Conservation (phyloP, 2,329 filamentous ascomycete genomes). For the Grosmannia huntii region DNA sequence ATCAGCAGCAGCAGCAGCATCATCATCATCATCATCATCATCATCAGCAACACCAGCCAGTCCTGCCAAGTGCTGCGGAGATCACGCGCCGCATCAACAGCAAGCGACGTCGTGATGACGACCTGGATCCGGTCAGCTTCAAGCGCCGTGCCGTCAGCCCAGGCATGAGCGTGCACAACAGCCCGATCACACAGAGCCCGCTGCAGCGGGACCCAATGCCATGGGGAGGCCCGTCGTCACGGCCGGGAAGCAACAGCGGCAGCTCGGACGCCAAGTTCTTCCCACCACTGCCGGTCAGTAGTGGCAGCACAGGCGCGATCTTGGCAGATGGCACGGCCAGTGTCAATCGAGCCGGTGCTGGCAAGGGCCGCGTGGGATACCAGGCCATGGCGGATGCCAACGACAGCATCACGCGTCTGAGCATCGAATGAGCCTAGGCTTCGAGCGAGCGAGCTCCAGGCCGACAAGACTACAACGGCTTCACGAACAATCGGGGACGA, state of each 20-base stretch:
- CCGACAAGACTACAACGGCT: neutral
- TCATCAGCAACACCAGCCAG: constrained; percentile 13
- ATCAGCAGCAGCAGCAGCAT: neutral
- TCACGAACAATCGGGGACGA: neutral
- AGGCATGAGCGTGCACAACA: constrained; percentile 82
- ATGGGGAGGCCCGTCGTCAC: constrained; percentile 57
- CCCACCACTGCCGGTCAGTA: constrained; percentile 1
- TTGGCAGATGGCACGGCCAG: constrained; percentile 11
- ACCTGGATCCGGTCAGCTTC: constrained; percentile 77
- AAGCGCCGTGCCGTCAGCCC: constrained; percentile 88
- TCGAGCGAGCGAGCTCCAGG: neutral
- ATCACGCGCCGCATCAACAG: constrained; percentile 65
- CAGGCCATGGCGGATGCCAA: constrained; percentile 96
- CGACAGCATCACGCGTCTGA: constrained; percentile 93
- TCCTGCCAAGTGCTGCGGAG: constrained; percentile 56
- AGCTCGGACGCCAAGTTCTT: constrained; percentile 15
- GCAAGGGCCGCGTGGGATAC: constrained; percentile 57
- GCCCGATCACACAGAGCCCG: constrained; percentile 75
- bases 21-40: too few relatives aligned
- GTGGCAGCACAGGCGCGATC: constrained; percentile 22
- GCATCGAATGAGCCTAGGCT: constrained; percentile 56
- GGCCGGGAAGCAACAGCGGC: constrained; percentile 33
- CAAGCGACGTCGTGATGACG: constrained; percentile 69
- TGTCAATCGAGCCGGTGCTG: constrained; percentile 27
- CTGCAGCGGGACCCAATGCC: constrained; percentile 56